Percentiles rank a stretch among this genome's conserved stretches.
phyloP scores from a whole-genome alignment of 2,329 filamentous ascomycete genomes.

The Fusarium sp. region DNA sequence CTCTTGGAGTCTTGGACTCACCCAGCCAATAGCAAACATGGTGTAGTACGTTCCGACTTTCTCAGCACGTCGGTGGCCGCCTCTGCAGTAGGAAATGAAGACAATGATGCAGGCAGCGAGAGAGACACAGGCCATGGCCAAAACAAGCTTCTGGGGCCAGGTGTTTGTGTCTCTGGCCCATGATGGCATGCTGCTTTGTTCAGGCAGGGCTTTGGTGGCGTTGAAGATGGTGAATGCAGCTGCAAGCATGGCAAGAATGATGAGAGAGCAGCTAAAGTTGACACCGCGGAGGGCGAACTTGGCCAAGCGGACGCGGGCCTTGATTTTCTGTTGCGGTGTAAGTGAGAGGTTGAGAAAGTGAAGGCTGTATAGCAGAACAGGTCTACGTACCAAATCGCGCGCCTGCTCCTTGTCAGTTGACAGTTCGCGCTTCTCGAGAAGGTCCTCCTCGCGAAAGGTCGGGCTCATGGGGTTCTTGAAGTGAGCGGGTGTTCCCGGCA shows the following conservation, averaged over 20 bases:
- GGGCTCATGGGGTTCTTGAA: constrained; percentile 85
- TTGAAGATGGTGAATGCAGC: constrained; percentile 94
- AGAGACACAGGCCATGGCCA: constrained; percentile 82
- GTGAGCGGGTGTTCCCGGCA: constrained; percentile 81
- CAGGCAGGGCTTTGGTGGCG: constrained; percentile 77
- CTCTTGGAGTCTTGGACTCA: constrained; percentile 41
- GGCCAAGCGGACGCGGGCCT: constrained; percentile 87
- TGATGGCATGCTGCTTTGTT: constrained; percentile 81
- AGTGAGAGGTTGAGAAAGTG: constrained; percentile 24
- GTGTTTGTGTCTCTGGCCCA: constrained; percentile 83
- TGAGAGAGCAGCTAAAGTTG: constrained; percentile 96
- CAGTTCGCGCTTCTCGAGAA: constrained; percentile 84
- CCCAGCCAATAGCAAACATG: constrained; percentile 87
- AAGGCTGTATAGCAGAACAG: neutral
- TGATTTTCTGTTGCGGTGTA: constrained; percentile 76
- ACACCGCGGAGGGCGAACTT: constrained; percentile 95
- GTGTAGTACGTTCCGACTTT: constrained; percentile 97
- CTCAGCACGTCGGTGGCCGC: constrained; percentile 87
- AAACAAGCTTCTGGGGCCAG: constrained; percentile 90
- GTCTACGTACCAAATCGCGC: constrained; percentile 79
- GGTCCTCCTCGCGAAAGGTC: constrained; percentile 87
- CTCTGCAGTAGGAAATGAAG: constrained; percentile 86
- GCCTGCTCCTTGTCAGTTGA: constrained; percentile 86
- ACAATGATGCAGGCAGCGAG: constrained; percentile 81
- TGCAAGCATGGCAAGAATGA: constrained; percentile 89